phyloP scores from a whole-genome alignment of 306 rosid species.

The Cicer judaicum region DNA sequence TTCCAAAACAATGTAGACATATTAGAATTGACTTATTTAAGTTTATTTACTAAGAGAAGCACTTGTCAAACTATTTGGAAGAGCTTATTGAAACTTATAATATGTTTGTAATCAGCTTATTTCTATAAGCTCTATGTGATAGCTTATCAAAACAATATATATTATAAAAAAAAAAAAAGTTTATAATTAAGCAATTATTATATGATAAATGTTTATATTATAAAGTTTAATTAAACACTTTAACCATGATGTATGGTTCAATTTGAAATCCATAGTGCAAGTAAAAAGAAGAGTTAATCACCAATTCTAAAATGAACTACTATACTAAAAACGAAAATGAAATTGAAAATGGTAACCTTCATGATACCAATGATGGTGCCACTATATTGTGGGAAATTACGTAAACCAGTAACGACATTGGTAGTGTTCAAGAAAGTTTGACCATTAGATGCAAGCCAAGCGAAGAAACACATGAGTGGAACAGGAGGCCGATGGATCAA shows the following conservation, averaged over 20 bases:
- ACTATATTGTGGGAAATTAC: conserved; percentile 65
- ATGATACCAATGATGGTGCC: conserved; percentile 89
- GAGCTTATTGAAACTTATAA: too few relatives aligned
- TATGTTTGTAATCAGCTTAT: too few relatives aligned
- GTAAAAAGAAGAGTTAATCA: background rate
- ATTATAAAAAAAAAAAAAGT: too few relatives aligned
- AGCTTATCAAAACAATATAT: too few relatives aligned
- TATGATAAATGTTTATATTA: too few relatives aligned
- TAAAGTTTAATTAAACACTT: too few relatives aligned
- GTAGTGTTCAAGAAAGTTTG: conserved; percentile 84
- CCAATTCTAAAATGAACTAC: background rate
- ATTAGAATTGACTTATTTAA: too few relatives aligned
- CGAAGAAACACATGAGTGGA: conserved; percentile 68
- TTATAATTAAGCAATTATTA: background rate
- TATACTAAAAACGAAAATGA: background rate
- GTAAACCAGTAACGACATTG: conserved; percentile 69
- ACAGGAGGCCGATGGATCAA: conserved; percentile 65
- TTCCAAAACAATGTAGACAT: too few relatives aligned
- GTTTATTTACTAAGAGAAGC: too few relatives aligned
- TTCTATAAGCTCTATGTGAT: too few relatives aligned
- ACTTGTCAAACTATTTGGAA: too few relatives aligned
- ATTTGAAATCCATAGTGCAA: background rate
- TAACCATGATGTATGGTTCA: too few relatives aligned
- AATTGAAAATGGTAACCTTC: conserved; percentile 55
- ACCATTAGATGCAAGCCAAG: conserved; percentile 63